A percentile compares a stretch with the other conserved stretches of the same genome.
Evolutionary conservation across 371 early-diverging fungal species (phyloP).

Genomic region (Zychaea mexicana): DNA sequence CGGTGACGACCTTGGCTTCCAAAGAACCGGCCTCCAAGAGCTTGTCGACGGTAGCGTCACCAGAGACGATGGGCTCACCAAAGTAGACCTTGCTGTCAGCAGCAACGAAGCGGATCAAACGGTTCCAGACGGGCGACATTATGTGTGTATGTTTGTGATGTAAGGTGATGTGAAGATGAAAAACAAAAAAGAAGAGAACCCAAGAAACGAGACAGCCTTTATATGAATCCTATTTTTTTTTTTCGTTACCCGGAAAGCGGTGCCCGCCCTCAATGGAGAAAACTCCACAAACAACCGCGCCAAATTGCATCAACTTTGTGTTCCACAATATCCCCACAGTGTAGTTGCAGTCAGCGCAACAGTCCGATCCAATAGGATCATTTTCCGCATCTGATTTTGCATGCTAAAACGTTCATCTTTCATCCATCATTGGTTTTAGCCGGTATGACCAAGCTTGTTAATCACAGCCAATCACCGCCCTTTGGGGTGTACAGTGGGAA

Average conservation of each 20-base stretch:
- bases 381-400: neutral
- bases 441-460: neutral
- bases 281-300: no score
- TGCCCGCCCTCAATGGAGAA: no score
- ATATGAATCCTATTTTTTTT: neutral
- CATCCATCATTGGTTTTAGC: neutral
- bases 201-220: neutral
- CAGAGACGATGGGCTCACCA: constrained; percentile 24
- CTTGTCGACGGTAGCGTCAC: constrained; percentile 25
- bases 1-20: constrained; percentile 45
- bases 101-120: constrained; percentile 29
- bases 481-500: no score
- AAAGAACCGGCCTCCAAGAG: constrained; percentile 21
- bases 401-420: neutral
- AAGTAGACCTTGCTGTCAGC: constrained; percentile 21
- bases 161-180: neutral
- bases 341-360: neutral
- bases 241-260: neutral
- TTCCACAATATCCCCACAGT: neutral
- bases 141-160: neutral
- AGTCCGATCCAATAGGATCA: neutral
- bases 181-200: neutral
- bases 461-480: neutral
- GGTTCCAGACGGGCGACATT: constrained; percentile 26
- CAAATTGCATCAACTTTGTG: neutral